Evolutionary conservation across 2,329 filamentous ascomycete genomes (phyloP).

Genomic region (Aspergillus piperis): DNA sequence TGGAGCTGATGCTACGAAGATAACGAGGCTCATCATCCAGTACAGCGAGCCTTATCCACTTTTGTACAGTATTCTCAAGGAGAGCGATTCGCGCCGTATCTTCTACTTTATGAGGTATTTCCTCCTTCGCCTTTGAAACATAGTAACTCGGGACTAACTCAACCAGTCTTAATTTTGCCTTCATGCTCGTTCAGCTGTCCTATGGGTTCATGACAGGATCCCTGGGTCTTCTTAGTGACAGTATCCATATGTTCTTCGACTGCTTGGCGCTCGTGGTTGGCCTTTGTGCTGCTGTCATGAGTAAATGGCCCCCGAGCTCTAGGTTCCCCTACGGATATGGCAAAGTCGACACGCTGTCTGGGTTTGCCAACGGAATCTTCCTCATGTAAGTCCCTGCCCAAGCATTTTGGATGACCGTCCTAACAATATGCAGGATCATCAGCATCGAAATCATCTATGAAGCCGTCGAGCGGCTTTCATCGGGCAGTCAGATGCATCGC

Average conservation of each 20-base stretch:
- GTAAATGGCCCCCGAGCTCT: constrained; percentile 90
- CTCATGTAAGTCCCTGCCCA: constrained; percentile 64
- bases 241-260: constrained; percentile 99
- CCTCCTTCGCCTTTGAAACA: not conserved
- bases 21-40: constrained; percentile 73
- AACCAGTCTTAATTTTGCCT: constrained; percentile 80
- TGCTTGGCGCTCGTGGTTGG: constrained; percentile 90
- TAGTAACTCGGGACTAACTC: constrained; percentile 21
- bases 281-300: constrained; percentile 87
- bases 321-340: constrained; percentile 93
- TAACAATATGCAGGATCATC: constrained; percentile 65
- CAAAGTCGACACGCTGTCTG: constrained; percentile 93
- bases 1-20: constrained; percentile 57
- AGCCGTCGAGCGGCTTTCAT: constrained; percentile 81
- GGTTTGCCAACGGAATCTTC: constrained; percentile 95
- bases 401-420: not conserved
- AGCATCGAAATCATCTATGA: constrained; percentile 96
- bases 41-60: constrained; percentile 72
- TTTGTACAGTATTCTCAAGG: constrained; percentile 79
- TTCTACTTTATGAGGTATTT: constrained; percentile 91
- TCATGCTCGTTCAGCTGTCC: constrained; percentile 92
- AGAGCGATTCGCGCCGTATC: constrained; percentile 90
- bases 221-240: constrained; percentile 91
- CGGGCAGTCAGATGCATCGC: constrained; percentile 79
- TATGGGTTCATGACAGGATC: constrained; percentile 95